Evolutionary conservation across 2,329 filamentous ascomycete genomes (phyloP), one percentile per base, ranked within the genome.

Genomic region (Coniosporium tulheliwenetii): DNA sequence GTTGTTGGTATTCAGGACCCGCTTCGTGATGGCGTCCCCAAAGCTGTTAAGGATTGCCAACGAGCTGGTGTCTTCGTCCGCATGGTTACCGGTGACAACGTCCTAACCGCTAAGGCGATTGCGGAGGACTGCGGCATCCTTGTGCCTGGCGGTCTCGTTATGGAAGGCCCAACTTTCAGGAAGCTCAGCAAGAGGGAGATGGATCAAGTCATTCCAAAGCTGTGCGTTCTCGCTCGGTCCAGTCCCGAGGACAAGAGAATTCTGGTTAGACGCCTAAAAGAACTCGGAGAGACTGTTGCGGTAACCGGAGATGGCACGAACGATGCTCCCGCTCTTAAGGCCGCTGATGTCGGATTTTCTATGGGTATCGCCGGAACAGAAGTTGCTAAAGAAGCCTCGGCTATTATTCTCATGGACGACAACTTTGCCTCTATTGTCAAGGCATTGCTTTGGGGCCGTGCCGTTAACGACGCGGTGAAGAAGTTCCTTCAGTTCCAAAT

Each of bases 1-100:
- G 65, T 84, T 34, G 77, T 82, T 38, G 81, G 80, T 49, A 85
- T 85, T 52, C 79, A 84, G 53, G 81, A 85, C 56, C 81, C 81
- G 30, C 71, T 85, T 13, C 68, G 81, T 42, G 68, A 71, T 5
- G 78, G 79, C 48, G 81, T 85, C 15, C 67, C 74, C 10, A 70
- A 75, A 38, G 80, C 81, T 36, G 81, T 85, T 41, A 64, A 66
- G 43, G 73, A 74, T 52, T 83, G 79, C 45, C 72, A 78, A 48
- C 67, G 67, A 19, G 81, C 81, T 13, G 80, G 80, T 41, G 79
- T 85, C 12, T 67, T 75, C 41, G 78, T 83, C 38, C 78, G 79
- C 49, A 82, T 83, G 78, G 79, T 83, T 39, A 83, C 79, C 16
- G 79, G 76, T 48, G 79, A 84, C 57, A 84, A 84, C 51, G 64